Evolutionary conservation across 495 filamentous ascomycete genomes (phyloP).

Genomic region (Saxophila tyrrhenica): DNA sequence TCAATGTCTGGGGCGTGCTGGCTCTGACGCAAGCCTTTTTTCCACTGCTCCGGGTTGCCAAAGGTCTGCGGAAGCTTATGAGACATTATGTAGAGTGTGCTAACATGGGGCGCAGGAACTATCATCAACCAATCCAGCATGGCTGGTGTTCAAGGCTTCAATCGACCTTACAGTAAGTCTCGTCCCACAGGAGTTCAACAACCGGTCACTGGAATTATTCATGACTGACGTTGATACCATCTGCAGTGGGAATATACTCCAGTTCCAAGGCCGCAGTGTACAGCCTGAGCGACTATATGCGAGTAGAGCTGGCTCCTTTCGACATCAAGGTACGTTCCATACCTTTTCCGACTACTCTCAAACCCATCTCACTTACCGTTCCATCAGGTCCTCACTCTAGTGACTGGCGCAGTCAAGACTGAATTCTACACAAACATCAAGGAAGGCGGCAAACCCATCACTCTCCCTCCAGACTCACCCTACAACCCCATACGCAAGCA

Average conservation of each 20-base stretch:
- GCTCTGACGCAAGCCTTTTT: constrained; percentile 45
- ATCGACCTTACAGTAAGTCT: not conserved
- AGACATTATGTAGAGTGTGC: constrained; percentile 26
- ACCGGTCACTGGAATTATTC: too few relatives aligned
- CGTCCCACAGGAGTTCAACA: constrained; percentile 4
- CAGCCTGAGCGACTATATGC: constrained; percentile 28
- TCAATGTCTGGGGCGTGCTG: constrained; percentile 44
- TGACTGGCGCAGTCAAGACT: constrained; percentile 29
- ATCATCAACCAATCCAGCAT: not conserved
- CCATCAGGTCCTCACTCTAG: constrained; percentile 28
- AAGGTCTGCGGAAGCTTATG: constrained; percentile 19
- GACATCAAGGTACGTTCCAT: constrained; percentile 25
- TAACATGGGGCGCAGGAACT: constrained; percentile 22
- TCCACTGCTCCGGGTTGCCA: constrained; percentile 37
- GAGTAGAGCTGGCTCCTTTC: constrained; percentile 34
- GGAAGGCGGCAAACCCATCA: not conserved
- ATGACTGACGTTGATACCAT: too few relatives aligned
- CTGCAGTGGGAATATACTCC: constrained; percentile 22
- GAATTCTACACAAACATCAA: constrained; percentile 15
- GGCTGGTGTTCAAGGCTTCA: not conserved
- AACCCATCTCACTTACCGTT: too few relatives aligned
- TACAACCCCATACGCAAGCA: not conserved
- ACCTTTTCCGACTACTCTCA: not conserved
- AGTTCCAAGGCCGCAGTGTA: constrained; percentile 30
- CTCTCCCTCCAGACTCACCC: not conserved